Evolutionary conservation across 805 yeast species (phyloP), one percentile per base, ranked within the genome.

Genomic region (Lipomyces sp.): DNA sequence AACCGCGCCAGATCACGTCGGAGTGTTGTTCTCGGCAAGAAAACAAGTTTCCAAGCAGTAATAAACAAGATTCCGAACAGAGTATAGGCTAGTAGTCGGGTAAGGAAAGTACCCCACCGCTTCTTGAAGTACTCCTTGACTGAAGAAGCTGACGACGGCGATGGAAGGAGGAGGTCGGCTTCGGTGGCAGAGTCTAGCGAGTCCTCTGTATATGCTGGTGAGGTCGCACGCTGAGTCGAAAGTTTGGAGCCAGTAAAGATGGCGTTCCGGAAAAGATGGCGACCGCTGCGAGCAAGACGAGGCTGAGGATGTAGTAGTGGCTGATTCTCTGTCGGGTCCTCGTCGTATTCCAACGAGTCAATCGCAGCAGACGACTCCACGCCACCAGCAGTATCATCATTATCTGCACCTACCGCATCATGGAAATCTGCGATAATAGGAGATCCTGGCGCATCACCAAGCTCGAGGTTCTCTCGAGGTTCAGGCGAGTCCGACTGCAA

Each of bases 1-100:
- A 90, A 76, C 59, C 97, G 79, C 72, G 94, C 83, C 73, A 90
- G 85, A 76, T 93, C 97, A 70, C 97, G 80, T 59, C 89, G 86
- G 24, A 91, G 79, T 1, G 97, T 90, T 0, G 98, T 90, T 64
- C 97, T 77, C 1, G 97, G 97, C 15, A 92, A 80, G 75, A 92
- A 92, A 0, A 88, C 85, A 59, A 90, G 79, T 53, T 90, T 85
- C 74, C 90, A 86, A 2, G 84, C 80, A 15, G 85, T 73, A 45
- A 86, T 77, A 57, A 86, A 85, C 1, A 82, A 62, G 1, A 86
- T 66, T 0, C 90, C 90, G 30, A 85, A 74, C 0, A 80, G 74
- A 57, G 82, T 78, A 67, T 82, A 81, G 71, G 82, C 79, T 75
- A 83, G 77, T 64, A 86, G 82, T 61, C 83, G 67, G 29, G 57